Evolutionary conservation across 2,329 filamentous ascomycete genomes (phyloP).

Genomic region (Epichloe hybrida): DNA sequence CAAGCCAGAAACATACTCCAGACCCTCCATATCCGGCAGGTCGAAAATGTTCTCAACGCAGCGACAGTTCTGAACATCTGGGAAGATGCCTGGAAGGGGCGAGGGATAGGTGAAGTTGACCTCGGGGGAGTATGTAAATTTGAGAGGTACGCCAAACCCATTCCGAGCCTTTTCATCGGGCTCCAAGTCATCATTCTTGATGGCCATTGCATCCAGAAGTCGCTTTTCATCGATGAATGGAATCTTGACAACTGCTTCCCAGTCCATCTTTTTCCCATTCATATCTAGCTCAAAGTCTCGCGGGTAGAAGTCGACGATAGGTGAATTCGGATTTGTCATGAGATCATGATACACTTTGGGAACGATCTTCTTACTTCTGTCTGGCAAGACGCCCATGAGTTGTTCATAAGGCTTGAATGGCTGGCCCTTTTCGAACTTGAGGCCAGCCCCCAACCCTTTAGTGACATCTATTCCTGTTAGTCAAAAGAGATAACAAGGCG

Average conservation of each 20-base stretch:
- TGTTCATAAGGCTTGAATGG: constrained; percentile 94
- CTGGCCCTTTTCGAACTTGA: constrained; percentile 87
- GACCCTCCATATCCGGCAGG: constrained; percentile 77
- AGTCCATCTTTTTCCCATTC: constrained; percentile 99
- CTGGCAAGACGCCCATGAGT: constrained; percentile 93
- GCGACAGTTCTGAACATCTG: constrained; percentile 71
- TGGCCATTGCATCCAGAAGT: constrained; percentile 71
- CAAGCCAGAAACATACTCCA: constrained; percentile 73
- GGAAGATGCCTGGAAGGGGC: constrained; percentile 78
- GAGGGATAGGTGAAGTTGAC: constrained; percentile 76
- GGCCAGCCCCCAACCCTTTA: constrained; percentile 72
- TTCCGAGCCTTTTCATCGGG: constrained; percentile 72
- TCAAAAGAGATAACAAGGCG: constrained; percentile 8
- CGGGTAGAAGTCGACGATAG: constrained; percentile 96
- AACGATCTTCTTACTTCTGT: constrained; percentile 94
- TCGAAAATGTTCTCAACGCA: constrained; percentile 97
- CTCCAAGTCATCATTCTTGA: constrained; percentile 65
- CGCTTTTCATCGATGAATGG: constrained; percentile 93
- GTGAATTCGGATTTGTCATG: constrained; percentile 82
- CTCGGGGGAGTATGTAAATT: constrained; percentile 77
- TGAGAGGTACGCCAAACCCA: constrained; percentile 80
- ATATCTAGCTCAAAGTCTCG: constrained; percentile 95
- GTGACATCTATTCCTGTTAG: constrained; percentile 54
- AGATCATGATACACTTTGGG: constrained; percentile 75
- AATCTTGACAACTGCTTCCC: constrained; percentile 98